Conservation (phyloP, 2,329 filamentous ascomycete species). For the Coniochaeta sp. region DNA sequence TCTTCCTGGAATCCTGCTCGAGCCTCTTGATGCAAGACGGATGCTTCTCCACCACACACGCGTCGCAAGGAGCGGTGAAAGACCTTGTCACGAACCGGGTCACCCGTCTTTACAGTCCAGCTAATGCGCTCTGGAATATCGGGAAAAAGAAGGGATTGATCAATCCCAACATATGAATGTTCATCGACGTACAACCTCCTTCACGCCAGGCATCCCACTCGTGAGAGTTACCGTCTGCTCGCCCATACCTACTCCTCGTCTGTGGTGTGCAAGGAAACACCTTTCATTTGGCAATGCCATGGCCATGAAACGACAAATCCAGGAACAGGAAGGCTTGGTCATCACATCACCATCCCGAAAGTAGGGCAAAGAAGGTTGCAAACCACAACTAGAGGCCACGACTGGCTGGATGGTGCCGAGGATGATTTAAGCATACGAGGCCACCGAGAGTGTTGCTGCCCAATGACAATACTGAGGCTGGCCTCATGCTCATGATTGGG, state of each 20-base stretch:
- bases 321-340: constrained; percentile 20
- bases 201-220: too few species aligned
- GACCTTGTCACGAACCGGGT: background rate
- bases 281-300: background rate
- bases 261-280: background rate
- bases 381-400: background rate
- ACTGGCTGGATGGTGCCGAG: background rate
- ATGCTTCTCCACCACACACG: constrained; percentile 1
- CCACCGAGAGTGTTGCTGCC: background rate
- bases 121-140: too few species aligned
- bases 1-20: background rate
- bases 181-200: too few species aligned
- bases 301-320: constrained; percentile 13
- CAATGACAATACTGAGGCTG: constrained; percentile 4
- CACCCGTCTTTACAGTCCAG: background rate
- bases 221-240: too few species aligned
- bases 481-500: constrained; percentile 1
- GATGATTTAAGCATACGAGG: background rate
- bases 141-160: too few species aligned
- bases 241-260: too few species aligned
- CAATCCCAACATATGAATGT: too few species aligned
- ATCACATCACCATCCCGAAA: too few species aligned
- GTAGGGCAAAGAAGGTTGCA: constrained; percentile 3
- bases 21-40: constrained; percentile 4
- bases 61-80: background rate